Base-by-base conservation (phyloP, 345 rosid species). In the Corchorus capsularis region DNA sequence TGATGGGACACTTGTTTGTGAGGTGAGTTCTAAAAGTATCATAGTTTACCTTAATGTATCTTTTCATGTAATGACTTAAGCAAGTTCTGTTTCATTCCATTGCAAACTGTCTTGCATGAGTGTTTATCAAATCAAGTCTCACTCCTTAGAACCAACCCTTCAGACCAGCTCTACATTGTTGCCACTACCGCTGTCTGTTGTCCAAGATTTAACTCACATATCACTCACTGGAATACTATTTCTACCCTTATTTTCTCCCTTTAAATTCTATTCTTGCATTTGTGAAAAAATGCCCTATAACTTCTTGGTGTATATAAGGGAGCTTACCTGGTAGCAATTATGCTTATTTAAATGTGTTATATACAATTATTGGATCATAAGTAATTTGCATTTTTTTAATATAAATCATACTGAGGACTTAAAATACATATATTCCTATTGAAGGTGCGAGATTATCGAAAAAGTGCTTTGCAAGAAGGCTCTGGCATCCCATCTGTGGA, bases 361-460 rank as follows among this genome's bases (percentile, higher is more conserved):
- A 32, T 55, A 34, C 34, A 52, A 52, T 22, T 52, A 50, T 69
- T 69, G 50, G 43, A 69, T 50, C 6, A 34, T 32, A 69, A n/a
- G 59, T 34, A 53, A 34, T 11, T 3, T 65, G 45, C 41, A 41
- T 75, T 53, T 55, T 55, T 39, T 17, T 54, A 8, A 27, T 27
- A 27, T 27, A 66, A 39, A 37, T 45, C 19, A 64, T 53, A 12
- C 34, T 34, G 32, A 34, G 17, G 73, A 61, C 20, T 39, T 59
- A 35, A 45, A 37, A 54, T 61, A 46, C 41, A 15, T 63, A 39
- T 60, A 69, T 60, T 64, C 53, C 45, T 64, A 62, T 73, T 87
- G 64, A 88, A 96, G 99, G 95, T 96, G 65, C 89, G 88, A 79
- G 99, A 96, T 87, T 90, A 86, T 77, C 83, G 96, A 49, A 91